phyloP scores from a whole-genome alignment of 2,329 filamentous ascomycete species.

The Fusarium xylarioides region DNA sequence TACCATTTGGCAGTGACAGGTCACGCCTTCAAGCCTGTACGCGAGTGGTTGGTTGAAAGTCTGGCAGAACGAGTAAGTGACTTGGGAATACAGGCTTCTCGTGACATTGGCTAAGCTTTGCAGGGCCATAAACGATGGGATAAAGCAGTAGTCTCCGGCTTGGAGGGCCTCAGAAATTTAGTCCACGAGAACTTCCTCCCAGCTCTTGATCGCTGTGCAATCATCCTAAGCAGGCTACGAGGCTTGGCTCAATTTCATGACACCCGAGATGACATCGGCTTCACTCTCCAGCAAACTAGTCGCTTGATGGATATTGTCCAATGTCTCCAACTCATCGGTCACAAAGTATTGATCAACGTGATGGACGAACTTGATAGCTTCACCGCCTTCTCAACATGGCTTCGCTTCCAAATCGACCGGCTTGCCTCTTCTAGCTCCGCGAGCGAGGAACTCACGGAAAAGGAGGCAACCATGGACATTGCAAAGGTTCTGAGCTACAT shows the following conservation, averaged over 20 bases:
- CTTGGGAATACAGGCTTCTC: not conserved
- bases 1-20: conserved; percentile 89
- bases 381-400: conserved; percentile 80
- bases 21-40: conserved; percentile 76
- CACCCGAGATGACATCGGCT: conserved; percentile 70
- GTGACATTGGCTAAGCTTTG: conserved; percentile 18
- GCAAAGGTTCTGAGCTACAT: conserved; percentile 81
- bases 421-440: conserved; percentile 70
- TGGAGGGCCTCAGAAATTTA: conserved; percentile 79
- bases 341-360: conserved; percentile 75
- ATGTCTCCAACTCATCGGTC: conserved; percentile 77
- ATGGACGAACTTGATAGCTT: conserved; percentile 84
- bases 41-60: conserved; percentile 89
- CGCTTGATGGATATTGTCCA: conserved; percentile 75
- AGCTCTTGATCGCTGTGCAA: conserved; percentile 81
- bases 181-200: conserved; percentile 90
- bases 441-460: conserved; percentile 78
- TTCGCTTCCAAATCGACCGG: conserved; percentile 83
- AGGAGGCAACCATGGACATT: conserved; percentile 79
- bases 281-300: conserved; percentile 70
- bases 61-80: conserved; percentile 76
- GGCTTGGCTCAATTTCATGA: conserved; percentile 86
- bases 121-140: conserved; percentile 96
- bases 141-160: conserved; percentile 80
- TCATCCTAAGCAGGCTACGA: conserved; percentile 83